Percentiles rank a stretch among this genome's conserved stretches.
Evolutionary conservation across 192 early-diverging fungal genomes (phyloP).

Genomic region (Allomyces macrogynus): DNA sequence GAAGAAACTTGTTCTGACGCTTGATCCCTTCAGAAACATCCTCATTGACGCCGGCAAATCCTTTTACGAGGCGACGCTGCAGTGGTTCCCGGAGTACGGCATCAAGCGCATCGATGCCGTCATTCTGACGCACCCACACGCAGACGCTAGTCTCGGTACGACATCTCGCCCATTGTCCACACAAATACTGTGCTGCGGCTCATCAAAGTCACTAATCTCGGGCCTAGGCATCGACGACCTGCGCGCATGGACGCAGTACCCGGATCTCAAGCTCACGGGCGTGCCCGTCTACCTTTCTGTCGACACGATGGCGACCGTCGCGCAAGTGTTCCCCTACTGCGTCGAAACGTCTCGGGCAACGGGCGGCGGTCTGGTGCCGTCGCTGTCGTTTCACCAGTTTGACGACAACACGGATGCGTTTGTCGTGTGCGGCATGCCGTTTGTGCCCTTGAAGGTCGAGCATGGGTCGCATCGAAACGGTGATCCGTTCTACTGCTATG

Average conservation of each 20-base stretch:
- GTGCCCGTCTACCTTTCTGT: conserved; percentile 18
- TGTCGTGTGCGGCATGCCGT: not conserved
- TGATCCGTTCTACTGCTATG: not conserved
- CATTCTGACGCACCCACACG: conserved; percentile 35
- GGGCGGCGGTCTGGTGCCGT: conserved; percentile 22
- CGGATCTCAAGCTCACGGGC: conserved; percentile 12
- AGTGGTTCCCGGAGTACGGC: not conserved
- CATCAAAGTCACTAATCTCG: too few relatives aligned
- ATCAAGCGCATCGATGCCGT: conserved; percentile 22
- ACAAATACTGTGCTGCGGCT: not conserved
- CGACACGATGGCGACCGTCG: conserved; percentile 20
- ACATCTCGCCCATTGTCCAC: not conserved
- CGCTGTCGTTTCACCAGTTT: conserved; percentile 19
- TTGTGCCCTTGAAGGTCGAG: not conserved
- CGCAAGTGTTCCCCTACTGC: conserved; percentile 26
- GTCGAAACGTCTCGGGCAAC: conserved; percentile 21
- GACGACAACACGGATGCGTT: conserved; percentile 1
- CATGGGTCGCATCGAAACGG: not conserved
- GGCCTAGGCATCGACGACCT: conserved; percentile 19
- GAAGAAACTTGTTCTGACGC: not conserved
- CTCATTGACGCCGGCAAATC: not conserved
- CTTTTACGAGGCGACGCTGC: not conserved
- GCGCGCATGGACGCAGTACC: conserved; percentile 18
- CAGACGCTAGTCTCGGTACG: conserved; percentile 23
- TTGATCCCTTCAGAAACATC: not conserved